Base-by-base conservation (phyloP, 1,284 basidiomycete genomes). In the Xanthoconium separans region DNA sequence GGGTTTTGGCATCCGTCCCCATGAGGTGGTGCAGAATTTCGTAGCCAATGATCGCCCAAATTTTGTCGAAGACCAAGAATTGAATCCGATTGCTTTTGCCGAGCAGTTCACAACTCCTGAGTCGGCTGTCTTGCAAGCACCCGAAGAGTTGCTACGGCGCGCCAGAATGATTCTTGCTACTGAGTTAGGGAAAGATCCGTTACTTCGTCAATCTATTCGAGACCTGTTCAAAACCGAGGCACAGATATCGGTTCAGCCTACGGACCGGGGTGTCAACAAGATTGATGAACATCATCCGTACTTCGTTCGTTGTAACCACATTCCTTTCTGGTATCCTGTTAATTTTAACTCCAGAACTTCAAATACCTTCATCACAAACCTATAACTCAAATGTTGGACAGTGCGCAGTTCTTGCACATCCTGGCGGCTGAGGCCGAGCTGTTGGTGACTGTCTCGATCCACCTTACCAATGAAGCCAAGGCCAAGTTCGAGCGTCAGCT, bases 141-240 rank as follows among this genome's bases (percentile, higher is more conserved):
- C 85, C 1, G 84, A 89, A 52, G 85, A 90, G 50, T 69, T 89
- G 18, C 77, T 93, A 44, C 77, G 77, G 50, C 84, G 83, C 34
- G 93, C 95, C 9, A 86, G 92, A 53, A 83, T 91, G 77, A 89
- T 99, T 57, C 75, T 98, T 37, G 83, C 90, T 12, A 93, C 90
- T 2, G 97, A 99, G 71, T 81, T 99, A 20, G 91, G 93, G 24
- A 94, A 91, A 65, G 95, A 99, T 69, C 97, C 96, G 10, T 76
- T 94, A 18, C 80, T 99, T 44, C 83, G 93, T 51, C 85, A 89
- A 59, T 82, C 89, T 58, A 85, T 94, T 40, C 85, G 96, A 50
- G 80, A 86, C 49, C 72, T 85, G 29, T 95, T 96, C 77, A 87
- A 85, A 64, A 76, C 80, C 9, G 82, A 88, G 58, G 95, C 91